Percentiles rank a stretch among this genome's conserved stretches.
Conservation (phyloP, 2,329 filamentous ascomycete genomes). For the Ophiobolus disseminans region DNA sequence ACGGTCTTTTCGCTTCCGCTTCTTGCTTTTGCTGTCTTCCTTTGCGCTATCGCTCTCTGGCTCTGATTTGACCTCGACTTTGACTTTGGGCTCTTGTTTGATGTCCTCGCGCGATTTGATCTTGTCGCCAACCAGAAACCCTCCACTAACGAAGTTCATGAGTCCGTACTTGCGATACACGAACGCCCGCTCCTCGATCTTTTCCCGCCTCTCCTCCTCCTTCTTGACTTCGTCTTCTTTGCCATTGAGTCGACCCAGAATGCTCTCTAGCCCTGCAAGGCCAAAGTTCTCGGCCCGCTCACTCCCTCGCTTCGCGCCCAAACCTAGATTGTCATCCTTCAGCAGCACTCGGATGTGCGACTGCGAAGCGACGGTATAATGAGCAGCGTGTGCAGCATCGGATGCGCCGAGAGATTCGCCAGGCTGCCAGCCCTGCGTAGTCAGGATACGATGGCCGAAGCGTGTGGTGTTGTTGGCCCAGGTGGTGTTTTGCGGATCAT, state of each 20-base stretch:
- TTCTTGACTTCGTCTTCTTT: constrained; percentile 76
- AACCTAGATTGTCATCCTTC: constrained; percentile 89
- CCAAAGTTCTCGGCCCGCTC: constrained; percentile 77
- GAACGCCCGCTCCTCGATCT: constrained; percentile 75
- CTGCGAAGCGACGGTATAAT: constrained; percentile 80
- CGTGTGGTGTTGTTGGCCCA: constrained; percentile 84
- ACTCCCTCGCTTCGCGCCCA: constrained; percentile 80
- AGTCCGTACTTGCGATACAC: constrained; percentile 77
- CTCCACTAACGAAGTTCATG: constrained; percentile 88
- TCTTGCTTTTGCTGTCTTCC: constrained; percentile 37
- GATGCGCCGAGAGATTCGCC: constrained; percentile 82
- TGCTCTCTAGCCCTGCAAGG: constrained; percentile 82
- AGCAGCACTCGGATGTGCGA: constrained; percentile 84
- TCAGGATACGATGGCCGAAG: constrained; percentile 90
- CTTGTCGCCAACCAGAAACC: constrained; percentile 69
- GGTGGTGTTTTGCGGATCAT: constrained; percentile 94
- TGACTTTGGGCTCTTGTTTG: constrained; percentile 44
- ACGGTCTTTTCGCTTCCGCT: constrained; percentile 42
- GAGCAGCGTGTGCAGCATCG: constrained; percentile 74
- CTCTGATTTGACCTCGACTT: constrained; percentile 51
- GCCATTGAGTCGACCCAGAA: constrained; percentile 89
- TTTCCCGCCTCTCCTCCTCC: constrained; percentile 71
- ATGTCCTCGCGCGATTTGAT: constrained; percentile 56
- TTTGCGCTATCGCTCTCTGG: constrained; percentile 42
- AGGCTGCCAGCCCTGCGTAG: constrained; percentile 87